These are phyloP conservation scores for Wickerhamiella azymoides DNA, from an alignment of 805 yeast genomes.

Conservation along the genomic window DNA sequence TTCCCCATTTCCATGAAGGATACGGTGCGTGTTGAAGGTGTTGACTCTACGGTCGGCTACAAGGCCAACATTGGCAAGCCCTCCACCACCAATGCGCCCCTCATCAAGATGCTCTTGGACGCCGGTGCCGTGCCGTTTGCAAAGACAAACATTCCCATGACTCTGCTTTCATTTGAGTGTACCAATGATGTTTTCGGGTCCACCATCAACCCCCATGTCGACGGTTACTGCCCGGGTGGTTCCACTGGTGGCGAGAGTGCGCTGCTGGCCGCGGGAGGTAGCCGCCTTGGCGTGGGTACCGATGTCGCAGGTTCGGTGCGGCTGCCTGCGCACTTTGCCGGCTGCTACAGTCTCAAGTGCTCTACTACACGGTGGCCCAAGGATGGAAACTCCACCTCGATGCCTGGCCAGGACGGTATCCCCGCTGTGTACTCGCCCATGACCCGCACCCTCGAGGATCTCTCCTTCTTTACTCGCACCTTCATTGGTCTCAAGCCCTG, in stretches of 20 bases:
- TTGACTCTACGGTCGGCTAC: conserved; percentile 39
- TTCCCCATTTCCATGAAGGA: conserved; percentile 52
- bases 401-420: conserved; percentile 37
- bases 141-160: conserved; percentile 44
- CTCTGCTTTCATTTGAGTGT: conserved; percentile 43
- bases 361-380: conserved; percentile 38
- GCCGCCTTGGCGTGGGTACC: conserved; percentile 40
- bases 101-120: conserved; percentile 32
- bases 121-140: conserved; percentile 44
- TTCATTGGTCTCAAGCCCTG: conserved; percentile 40
- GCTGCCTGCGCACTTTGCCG: conserved; percentile 40
- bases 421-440: conserved; percentile 33
- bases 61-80: conserved; percentile 32
- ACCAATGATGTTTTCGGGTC: conserved; percentile 42
- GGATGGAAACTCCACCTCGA: conserved; percentile 27
- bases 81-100: conserved; percentile 28
- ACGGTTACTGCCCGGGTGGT: conserved; percentile 37
- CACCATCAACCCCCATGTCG: conserved; percentile 36
- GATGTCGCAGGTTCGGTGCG: conserved; percentile 47
- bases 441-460: conserved; percentile 36
- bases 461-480: conserved; percentile 35
- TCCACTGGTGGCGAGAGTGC: conserved; percentile 43
- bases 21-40: conserved; percentile 37
- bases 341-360: conserved; percentile 37
- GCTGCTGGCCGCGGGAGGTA: conserved; percentile 33